A percentile compares a stretch with the other conserved stretches of the same genome.
phyloP scores from a whole-genome alignment of 768 basidiomycete species.

The Hericium rajendrae region DNA sequence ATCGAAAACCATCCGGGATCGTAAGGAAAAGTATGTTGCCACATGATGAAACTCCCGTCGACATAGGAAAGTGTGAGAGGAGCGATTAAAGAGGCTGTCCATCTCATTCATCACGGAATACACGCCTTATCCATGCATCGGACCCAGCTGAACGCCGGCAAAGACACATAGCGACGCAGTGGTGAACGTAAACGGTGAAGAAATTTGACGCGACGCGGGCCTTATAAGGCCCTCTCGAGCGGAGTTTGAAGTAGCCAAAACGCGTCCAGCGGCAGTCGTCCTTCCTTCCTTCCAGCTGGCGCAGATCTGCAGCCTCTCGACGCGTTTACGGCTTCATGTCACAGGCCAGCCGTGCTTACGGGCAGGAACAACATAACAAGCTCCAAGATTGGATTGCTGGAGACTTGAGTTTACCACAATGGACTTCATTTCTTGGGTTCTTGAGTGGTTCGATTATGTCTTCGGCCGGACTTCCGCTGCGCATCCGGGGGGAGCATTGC shows the following conservation, averaged over 20 bases:
- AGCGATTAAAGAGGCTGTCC: conserved; percentile 75
- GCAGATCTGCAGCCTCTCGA: no score
- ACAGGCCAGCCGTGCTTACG: no score
- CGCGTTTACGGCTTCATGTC: no score
- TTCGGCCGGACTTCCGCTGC: background rate
- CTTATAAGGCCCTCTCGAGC: conserved; percentile 13
- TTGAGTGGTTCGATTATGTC: no score
- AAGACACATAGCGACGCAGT: conserved; percentile 36
- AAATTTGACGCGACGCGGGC: conserved; percentile 9
- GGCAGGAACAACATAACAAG: no score
- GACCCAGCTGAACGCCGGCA: conserved; percentile 54
- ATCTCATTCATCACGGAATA: conserved; percentile 37
- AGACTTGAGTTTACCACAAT: no score
- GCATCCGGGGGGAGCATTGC: conserved; percentile 27
- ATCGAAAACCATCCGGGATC: background rate
- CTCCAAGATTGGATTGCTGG: no score
- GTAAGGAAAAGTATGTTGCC: conserved; percentile 40
- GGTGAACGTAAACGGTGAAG: conserved; percentile 33
- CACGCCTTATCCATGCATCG: conserved; percentile 35
- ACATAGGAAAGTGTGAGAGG: conserved; percentile 60
- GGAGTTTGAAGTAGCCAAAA: conserved; percentile 19
- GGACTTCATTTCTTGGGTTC: no score
- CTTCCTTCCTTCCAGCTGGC: no score
- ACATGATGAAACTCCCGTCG: conserved; percentile 80
- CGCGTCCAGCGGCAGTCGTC: no score